Evolutionary conservation across 768 basidiomycete genomes (phyloP).

Genomic region (Asterophora lycoperdoides): DNA sequence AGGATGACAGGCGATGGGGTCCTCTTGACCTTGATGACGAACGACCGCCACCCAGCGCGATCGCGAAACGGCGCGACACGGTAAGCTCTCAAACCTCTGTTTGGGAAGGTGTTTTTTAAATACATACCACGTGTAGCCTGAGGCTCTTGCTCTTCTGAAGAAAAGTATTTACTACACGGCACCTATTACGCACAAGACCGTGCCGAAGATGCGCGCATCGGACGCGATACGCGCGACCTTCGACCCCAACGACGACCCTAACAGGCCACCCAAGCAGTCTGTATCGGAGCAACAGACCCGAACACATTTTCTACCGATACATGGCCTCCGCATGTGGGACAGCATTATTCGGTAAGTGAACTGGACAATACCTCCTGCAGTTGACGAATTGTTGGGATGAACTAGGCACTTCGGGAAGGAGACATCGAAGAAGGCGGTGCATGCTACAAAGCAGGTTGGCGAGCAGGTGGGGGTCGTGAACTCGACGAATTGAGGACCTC

Average conservation of each 20-base stretch:
- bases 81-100: slow-evolving; percentile 27
- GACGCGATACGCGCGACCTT: slow-evolving; percentile 47
- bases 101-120: neutral
- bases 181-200: slow-evolving; percentile 47
- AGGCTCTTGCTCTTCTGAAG: slow-evolving; percentile 51
- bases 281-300: slow-evolving; percentile 52
- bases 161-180: slow-evolving; percentile 54
- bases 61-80: slow-evolving; percentile 68
- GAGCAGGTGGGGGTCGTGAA: slow-evolving; percentile 23
- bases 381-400: slow-evolving; percentile 2
- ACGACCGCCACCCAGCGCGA: slow-evolving; percentile 65
- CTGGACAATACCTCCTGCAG: slow-evolving; percentile 4
- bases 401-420: slow-evolving; percentile 45
- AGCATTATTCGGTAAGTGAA: slow-evolving; percentile 40
- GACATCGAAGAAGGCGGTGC: slow-evolving; percentile 33
- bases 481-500: slow-evolving; percentile 20
- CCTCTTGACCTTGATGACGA: slow-evolving; percentile 63
- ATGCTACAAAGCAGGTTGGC: slow-evolving; percentile 17
- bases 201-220: slow-evolving; percentile 42
- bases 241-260: slow-evolving; percentile 46
- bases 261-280: slow-evolving; percentile 46
- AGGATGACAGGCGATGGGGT: slow-evolving; percentile 44
- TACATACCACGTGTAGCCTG: slow-evolving; percentile 33
- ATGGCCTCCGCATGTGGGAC: slow-evolving; percentile 56
- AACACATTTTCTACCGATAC: slow-evolving; percentile 38